Conservation (phyloP, 2,329 filamentous ascomycete species). For the Ceratocystis lukuohia region DNA sequence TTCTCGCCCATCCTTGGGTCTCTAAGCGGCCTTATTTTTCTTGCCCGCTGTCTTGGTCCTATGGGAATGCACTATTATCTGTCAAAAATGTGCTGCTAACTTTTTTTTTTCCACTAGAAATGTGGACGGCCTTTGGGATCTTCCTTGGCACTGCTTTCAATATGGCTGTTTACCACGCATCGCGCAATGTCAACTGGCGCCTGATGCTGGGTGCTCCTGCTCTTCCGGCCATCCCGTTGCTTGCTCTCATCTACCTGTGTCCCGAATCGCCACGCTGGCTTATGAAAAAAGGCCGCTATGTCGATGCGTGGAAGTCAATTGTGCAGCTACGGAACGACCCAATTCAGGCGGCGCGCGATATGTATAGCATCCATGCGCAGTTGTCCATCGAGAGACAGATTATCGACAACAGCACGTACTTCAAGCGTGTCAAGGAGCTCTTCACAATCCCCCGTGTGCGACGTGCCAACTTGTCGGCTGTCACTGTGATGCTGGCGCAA, state of each 20-base stretch:
- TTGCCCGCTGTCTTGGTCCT: neutral
- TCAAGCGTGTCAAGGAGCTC: slow-evolving; percentile 41
- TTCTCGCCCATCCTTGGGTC: neutral
- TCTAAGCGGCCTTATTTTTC: no score
- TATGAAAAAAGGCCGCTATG: slow-evolving; percentile 46
- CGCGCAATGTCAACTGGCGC: slow-evolving; percentile 44
- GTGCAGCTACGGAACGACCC: slow-evolving; percentile 42
- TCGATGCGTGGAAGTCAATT: slow-evolving; percentile 43
- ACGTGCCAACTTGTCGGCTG: slow-evolving; percentile 52
- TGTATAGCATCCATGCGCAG: slow-evolving; percentile 42
- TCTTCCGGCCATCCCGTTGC: slow-evolving; percentile 48
- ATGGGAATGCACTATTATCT: neutral
- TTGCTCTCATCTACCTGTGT: slow-evolving; percentile 44
- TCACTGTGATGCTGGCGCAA: slow-evolving; percentile 53
- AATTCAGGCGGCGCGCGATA: slow-evolving; percentile 47
- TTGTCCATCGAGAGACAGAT: slow-evolving; percentile 27
- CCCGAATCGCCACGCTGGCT: slow-evolving; percentile 54
- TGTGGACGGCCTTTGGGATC: slow-evolving; percentile 45
- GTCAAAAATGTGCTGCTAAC: neutral
- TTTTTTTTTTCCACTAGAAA: slow-evolving; percentile 23
- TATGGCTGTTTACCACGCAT: slow-evolving; percentile 46
- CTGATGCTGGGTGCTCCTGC: slow-evolving; percentile 47
- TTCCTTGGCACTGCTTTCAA: slow-evolving; percentile 55
- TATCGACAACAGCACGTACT: slow-evolving; percentile 31
- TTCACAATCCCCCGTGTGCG: slow-evolving; percentile 45